Percentiles rank a stretch among this genome's conserved stretches.
phyloP scores from a whole-genome alignment of 164 flowering plant genomes.

The Akebia trifoliata region DNA sequence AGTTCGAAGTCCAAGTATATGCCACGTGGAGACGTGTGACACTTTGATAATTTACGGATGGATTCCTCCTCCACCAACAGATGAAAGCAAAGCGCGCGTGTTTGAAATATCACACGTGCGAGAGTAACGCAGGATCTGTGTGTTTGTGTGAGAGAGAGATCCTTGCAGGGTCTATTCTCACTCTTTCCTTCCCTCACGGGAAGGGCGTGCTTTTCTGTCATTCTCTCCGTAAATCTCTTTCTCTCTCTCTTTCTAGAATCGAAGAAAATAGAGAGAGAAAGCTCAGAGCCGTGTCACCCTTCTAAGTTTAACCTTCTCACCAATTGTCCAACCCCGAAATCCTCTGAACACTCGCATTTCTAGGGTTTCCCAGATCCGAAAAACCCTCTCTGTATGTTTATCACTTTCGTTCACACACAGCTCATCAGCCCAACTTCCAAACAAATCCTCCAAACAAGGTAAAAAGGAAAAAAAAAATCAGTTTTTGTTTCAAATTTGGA shows the following conservation, averaged over 20 bases:
- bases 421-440: neutral
- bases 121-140: no score
- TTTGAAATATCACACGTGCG: no score
- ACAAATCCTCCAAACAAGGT: no score
- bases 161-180: neutral
- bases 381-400: no score
- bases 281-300: neutral
- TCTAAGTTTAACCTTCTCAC: neutral
- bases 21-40: no score
- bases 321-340: conserved; percentile 1
- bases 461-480: neutral
- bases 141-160: neutral
- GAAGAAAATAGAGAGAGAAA: neutral
- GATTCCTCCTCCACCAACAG: no score
- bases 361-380: conserved; percentile 20
- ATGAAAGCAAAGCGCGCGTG: no score
- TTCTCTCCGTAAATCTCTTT: conserved; percentile 7
- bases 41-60: no score
- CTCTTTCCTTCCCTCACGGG: conserved; percentile 8
- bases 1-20: no score
- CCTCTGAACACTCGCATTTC: conserved; percentile 11
- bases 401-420: neutral
- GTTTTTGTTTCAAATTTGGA: neutral
- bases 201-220: conserved; percentile 8
- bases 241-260: neutral